Conservation (phyloP, 306 rosid species). For the Luffa aegyptiaca region DNA sequence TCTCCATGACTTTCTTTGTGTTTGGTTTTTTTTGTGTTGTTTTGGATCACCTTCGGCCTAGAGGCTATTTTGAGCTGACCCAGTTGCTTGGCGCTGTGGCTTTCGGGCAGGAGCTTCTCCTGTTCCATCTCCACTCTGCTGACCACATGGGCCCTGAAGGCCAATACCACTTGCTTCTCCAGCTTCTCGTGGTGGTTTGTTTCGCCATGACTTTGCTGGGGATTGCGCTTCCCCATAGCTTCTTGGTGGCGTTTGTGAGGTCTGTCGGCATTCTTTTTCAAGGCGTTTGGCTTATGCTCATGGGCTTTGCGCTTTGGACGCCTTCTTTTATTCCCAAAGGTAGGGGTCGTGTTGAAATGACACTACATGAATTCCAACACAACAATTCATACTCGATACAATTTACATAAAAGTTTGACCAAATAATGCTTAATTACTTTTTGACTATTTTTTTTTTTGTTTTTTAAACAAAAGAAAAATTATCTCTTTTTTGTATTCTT, state of each 20-base stretch:
- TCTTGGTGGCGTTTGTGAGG: conserved; percentile 50
- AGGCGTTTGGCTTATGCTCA: conserved; percentile 57
- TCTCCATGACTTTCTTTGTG: conserved; percentile 47
- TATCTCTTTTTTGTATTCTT: too few relatives aligned
- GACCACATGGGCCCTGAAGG: conserved; percentile 84
- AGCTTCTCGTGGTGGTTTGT: conserved; percentile 31
- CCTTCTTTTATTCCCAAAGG: conserved; percentile 47
- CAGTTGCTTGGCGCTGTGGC: conserved; percentile 51
- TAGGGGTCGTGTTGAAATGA: not conserved
- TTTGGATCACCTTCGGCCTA: conserved; percentile 26
- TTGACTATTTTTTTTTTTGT: too few relatives aligned
- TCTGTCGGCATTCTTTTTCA: conserved; percentile 49
- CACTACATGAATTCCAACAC: too few relatives aligned
- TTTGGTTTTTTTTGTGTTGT: conserved; percentile 39
- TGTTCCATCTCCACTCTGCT: conserved; percentile 64
- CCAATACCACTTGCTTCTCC: conserved; percentile 59
- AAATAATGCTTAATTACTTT: too few relatives aligned
- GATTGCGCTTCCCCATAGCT: conserved; percentile 33
- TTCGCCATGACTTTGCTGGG: conserved; percentile 42
- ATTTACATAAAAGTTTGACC: too few relatives aligned
- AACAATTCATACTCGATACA: too few relatives aligned
- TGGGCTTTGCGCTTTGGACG: conserved; percentile 74
- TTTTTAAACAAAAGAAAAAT: too few relatives aligned
- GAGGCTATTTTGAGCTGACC: conserved; percentile 22
- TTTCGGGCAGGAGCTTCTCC: conserved; percentile 57